Evolutionary conservation across 1,284 basidiomycete genomes (phyloP), one percentile per base, ranked within the genome.

Genomic region (Sporisorium scitamineum): DNA sequence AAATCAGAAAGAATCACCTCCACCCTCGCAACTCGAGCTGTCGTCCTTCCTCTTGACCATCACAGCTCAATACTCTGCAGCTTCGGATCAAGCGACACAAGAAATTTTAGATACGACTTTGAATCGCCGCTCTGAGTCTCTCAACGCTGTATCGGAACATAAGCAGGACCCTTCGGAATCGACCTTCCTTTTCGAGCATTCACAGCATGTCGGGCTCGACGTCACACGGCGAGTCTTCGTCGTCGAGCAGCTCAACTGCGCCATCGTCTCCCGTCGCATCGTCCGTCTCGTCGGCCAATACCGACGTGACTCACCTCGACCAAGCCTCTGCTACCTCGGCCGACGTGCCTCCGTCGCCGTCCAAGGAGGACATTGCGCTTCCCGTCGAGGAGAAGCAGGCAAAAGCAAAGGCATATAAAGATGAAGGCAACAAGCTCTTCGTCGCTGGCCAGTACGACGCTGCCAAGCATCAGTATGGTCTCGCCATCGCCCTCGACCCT

Each of bases 351-450:
- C 78, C 79, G 26, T 78, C 75, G 26, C 78, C 76, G 6, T 57
- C 72, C 24, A 61, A 68, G 41, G 55, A 68, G 34, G 75, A 76
- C 24, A 41, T 75, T 8, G 59, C 60, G 7, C 65, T 81, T 47
- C 63, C 82, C 11, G 54, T 75, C 5, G 65, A 72, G 31, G 76
- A 82, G 54, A 72, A 75, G n/a, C 54, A 69, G 47, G 59, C 63
- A 29, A 68, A 67, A 29, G 80, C 81, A 11, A 41, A 68, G 22
- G 55, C 58, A 26, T 54, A 74, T 41, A 85, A 85, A 54, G 73
- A 80, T 32, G 72, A 78, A 51, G 84, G 84, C 13, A 85, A 85
- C 69, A 69, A 74, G 50, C 73, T 68, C 52, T 85, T 85, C 24
- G n/a, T 83, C 13, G 56, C 71, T 29, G 72, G 68, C n/a, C 56